Evolutionary conservation across 768 basidiomycete species (phyloP).

Genomic region (Pleurotus pulmonarius): DNA sequence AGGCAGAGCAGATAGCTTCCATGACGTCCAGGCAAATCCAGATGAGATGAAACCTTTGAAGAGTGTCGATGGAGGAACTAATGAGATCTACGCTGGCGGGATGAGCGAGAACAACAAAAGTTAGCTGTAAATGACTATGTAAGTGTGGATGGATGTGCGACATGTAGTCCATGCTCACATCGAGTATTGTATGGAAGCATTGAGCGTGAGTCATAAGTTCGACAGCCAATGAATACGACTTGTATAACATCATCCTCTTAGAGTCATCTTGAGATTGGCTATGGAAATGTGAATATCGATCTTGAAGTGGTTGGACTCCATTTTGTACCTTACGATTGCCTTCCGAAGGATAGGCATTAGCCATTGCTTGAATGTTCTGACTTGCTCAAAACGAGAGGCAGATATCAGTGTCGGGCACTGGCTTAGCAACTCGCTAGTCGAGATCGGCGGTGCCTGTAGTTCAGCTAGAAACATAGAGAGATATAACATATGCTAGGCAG

Average conservation of each 20-base stretch:
- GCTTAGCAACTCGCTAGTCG: constrained; percentile 33
- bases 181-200: constrained; percentile 67
- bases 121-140: constrained; percentile 34
- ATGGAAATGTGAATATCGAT: neutral
- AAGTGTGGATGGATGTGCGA: neutral
- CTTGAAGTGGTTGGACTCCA: neutral
- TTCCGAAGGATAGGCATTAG: constrained; percentile 66
- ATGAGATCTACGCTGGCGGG: constrained; percentile 50
- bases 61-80: constrained; percentile 60
- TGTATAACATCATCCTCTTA: constrained; percentile 36
- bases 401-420: constrained; percentile 43
- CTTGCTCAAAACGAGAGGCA: constrained; percentile 73
- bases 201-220: constrained; percentile 59
- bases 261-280: constrained; percentile 21
- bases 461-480: constrained; percentile 26
- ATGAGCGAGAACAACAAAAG: constrained; percentile 49
- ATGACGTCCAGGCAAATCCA: constrained; percentile 77
- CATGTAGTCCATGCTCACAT: constrained; percentile 41
- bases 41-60: constrained; percentile 67
- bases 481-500: neutral
- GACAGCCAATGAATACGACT: constrained; percentile 52
- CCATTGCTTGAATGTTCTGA: constrained; percentile 68
- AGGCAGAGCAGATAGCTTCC: constrained; percentile 48
- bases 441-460: constrained; percentile 19
- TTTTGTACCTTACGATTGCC: constrained; percentile 43